phyloP scores from a whole-genome alignment of 345 rosid genomes.

The Noccaea bulbosa region DNA sequence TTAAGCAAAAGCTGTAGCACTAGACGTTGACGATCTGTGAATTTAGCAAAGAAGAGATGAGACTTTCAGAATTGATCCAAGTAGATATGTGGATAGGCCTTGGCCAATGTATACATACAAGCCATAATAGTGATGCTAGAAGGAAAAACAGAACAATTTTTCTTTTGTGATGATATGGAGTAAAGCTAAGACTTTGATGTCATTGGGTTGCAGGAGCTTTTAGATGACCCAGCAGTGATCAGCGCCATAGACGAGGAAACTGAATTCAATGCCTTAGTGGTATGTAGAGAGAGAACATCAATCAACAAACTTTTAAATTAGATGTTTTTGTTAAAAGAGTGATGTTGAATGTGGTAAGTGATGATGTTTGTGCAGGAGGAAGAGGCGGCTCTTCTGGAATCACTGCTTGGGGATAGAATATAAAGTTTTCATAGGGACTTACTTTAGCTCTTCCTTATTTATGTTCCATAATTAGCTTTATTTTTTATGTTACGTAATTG shows the following conservation, averaged over 20 bases:
- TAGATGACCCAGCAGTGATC: conserved; percentile 77
- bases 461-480: conserved; percentile 25
- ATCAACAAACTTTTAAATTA: neutral
- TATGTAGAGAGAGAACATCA: conserved; percentile 42
- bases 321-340: neutral
- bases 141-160: neutral
- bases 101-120: neutral
- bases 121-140: neutral
- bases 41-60: neutral
- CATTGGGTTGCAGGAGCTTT: conserved; percentile 62
- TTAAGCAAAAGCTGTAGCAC: conserved; percentile 9
- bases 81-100: neutral
- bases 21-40: neutral
- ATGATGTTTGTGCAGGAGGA: conserved; percentile 63
- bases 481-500: conserved; percentile 16
- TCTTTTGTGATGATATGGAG: conserved; percentile 3
- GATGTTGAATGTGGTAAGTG: conserved; percentile 26
- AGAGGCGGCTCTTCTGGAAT: conserved; percentile 86
- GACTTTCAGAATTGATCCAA: conserved; percentile 1
- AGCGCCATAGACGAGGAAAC: conserved; percentile 91
- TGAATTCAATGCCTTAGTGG: conserved; percentile 93
- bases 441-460: conserved; percentile 21
- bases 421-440: conserved; percentile 25
- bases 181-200: conserved; percentile 10
- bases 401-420: conserved; percentile 69